Base-by-base conservation (phyloP, 257 asterid genomes). In the Datura wrightii region DNA sequence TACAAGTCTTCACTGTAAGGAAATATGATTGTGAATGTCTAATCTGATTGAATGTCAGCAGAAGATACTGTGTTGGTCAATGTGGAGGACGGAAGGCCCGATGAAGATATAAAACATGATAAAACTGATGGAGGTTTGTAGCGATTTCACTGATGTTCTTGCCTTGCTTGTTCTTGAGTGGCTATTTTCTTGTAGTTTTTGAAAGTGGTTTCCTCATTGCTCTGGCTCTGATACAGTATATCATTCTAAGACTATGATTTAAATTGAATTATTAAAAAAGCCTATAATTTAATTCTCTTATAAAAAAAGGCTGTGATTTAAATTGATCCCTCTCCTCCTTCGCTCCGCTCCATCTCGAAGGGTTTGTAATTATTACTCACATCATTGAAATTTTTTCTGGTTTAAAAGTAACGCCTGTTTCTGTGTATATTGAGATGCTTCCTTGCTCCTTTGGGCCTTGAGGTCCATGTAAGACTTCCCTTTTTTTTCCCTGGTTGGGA, bases 1-100 rank as follows among this genome's bases (percentile, higher is more conserved):
- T n/a, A 37, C 8, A 48, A n/a, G 1, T 67, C 48, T 70, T 76
- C 5, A 10, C 80, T 67, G 37, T 36, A 13, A 54, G 58, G 19
- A 60, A 14, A 2, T 4, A 71, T 56, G 36, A 11, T 41, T 69
- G 71, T 59, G 62, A 42, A 18, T 67, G 54, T 37, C 31, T 5
- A 7, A 50, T 41, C 36, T 56, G 86, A 8, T 36, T 83, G 56
- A 72, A 71, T 79, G 82, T 18, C 80, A 44, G 83, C 84, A 84
- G 91, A 87, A 52, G 89, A 89, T 67, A 82, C 58, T 65, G 83
- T 31, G 13, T 8, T 24, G 58, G 84, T 31, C 79, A 82, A 34
- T 9, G 79, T n/a, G 24, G 89, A 83, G 34, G 86, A 82, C 5
- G 79, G 82, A 24, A 85, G 37, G 37, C 83, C 76, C 42, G 83